Evolutionary conservation across 1,284 basidiomycete genomes (phyloP), one percentile per base, ranked within the genome.

Genomic region (Microbotryomycetes sp.): DNA sequence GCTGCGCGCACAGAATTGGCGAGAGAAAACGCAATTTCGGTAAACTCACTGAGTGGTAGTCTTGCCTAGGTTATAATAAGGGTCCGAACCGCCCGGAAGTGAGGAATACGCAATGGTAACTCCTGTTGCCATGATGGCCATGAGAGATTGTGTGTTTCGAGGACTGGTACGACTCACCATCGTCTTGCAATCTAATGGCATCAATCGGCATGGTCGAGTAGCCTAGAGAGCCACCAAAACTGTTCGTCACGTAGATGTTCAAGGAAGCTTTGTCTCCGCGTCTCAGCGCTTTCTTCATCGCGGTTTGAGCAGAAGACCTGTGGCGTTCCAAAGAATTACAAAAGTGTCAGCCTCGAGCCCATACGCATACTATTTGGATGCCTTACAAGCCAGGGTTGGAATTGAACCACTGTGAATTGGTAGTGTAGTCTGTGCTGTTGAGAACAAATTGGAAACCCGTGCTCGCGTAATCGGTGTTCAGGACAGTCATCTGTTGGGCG

Each of bases 11-110:
- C n/a, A n/a, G n/a, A n/a, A n/a, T n/a, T n/a, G n/a, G n/a, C n/a
- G n/a, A n/a, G n/a, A n/a, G n/a, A n/a, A n/a, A n/a, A n/a, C n/a
- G n/a, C n/a, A n/a, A n/a, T n/a, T n/a, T n/a, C n/a, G n/a, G n/a
- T n/a, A n/a, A n/a, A n/a, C n/a, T n/a, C n/a, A n/a, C n/a, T 83
- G 82, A 4, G 81, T 81, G 47, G 80, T 70, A 11, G 82, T 83
- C 77, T 80, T 66, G 54, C 81, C 81, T 60, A 77, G 70, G 71
- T 83, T 78, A 73, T 80, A 82, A 58, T 76, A 75, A 27, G 72
- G 65, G 16, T 78, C 72, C 55, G 73, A 75, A 5, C 81, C 81
- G 24, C 80, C 80, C 2, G 81, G 81, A 3, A 82, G 71, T 13
- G 80, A 79, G 29, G 79, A 79, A 74, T 73, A 81, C 29, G 79